Conservation (phyloP, 345 rosid species). For the Anastatica hierochuntica region DNA sequence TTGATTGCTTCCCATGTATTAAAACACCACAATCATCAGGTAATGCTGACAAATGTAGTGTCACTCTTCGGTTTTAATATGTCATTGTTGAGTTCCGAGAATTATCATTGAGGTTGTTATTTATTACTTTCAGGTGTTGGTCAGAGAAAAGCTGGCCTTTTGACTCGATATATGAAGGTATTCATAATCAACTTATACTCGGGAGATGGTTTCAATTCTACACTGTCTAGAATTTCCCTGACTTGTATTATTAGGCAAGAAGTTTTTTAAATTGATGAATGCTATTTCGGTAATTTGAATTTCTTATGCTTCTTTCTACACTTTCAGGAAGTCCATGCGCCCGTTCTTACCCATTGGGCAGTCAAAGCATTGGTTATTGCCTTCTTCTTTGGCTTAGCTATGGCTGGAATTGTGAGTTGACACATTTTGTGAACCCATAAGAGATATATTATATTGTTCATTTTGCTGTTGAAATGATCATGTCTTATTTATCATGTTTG, state of each 20-base stretch:
- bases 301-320: slow-evolving; percentile 2
- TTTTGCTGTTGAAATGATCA: neutral
- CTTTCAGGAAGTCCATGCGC: slow-evolving; percentile 79
- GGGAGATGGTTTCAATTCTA: slow-evolving; percentile 1
- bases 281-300: neutral
- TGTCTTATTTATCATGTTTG: slow-evolving; percentile 12
- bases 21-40: slow-evolving; percentile 42
- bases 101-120: slow-evolving; percentile 16
- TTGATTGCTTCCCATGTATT: slow-evolving; percentile 90
- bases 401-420: slow-evolving; percentile 80
- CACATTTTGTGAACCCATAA: neutral
- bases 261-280: neutral
- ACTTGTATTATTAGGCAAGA: neutral
- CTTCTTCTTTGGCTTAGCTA: slow-evolving; percentile 59
- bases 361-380: slow-evolving; percentile 68
- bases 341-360: slow-evolving; percentile 66
- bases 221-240: neutral
- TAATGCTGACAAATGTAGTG: slow-evolving; percentile 57
- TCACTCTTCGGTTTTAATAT: neutral
- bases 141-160: slow-evolving; percentile 54
- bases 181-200: neutral
- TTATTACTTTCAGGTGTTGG: slow-evolving; percentile 46
- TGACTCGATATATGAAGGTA: slow-evolving; percentile 95
- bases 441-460: neutral
- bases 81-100: neutral